Base-by-base conservation (phyloP, 2,329 filamentous ascomycete genomes). In the Fusarium marasasianum region DNA sequence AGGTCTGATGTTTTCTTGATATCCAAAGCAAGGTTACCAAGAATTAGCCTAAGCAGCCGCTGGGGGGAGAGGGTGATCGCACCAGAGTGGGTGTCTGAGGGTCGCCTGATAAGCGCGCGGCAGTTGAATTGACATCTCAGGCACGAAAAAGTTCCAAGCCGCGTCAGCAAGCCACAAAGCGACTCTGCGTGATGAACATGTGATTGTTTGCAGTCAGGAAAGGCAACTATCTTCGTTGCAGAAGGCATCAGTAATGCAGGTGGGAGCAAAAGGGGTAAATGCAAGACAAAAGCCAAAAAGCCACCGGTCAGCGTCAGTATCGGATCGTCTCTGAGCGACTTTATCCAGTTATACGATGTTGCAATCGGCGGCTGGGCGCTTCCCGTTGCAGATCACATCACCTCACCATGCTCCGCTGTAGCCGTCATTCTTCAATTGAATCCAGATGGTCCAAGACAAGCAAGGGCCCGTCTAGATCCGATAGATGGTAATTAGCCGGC, bases 71-170 rank as follows among this genome's bases (percentile, higher is more conserved):
- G 12, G 43, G 22, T 35, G 24, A 50, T 33, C 20, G 29, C 35
- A n/a, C 63, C 29, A 33, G 33, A 29, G 31, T 68, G 53, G 24
- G 50, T 47, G 35, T 48, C 26, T 45, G 47, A 51, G 35, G 29
- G 29, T 48, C 55, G 44, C 38, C 51, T 61, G 38, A 38, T 74
- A 74, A 72, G 72, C 72, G 72, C 72, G 72, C 72, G 72, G 72
- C 59, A 75, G 72, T 75, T 71, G 64, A 68, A 17, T 61, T 54
- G 26, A 24, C 57, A 43, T 58, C 37, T 44, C 41, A 58, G 54
- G 41, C 35, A 55, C 48, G 48, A 35, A 33, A 53, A 26, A 55
- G 29, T 43, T 41, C 18, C 15, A 63, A 47, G 67, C 67, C 58
- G 67, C 66, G 66, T 70, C 44, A 70, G 47, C 55, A 26, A 69